Evolutionary conservation across 2,329 filamentous ascomycete genomes (phyloP), one percentile per base, ranked within the genome.

Genomic region (Scedosporium minutisporum): DNA sequence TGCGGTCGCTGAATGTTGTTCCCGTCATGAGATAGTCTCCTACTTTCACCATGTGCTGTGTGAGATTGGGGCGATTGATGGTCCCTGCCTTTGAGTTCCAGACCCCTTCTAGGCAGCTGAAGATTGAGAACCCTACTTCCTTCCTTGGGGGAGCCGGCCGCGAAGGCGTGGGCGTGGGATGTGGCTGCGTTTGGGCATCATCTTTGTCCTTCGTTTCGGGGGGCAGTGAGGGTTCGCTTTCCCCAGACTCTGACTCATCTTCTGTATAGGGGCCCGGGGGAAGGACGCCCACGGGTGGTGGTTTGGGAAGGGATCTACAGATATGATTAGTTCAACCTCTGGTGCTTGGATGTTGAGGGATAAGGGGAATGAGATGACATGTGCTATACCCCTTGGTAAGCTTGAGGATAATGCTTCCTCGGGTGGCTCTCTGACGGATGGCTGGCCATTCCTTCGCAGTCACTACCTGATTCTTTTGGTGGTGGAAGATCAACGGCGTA

Each of bases 371-470:
- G 12, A 14, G 41, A 6, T 48, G 33, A 6, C 1, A n/a, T n/a
- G 18, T 41, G 18, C 33, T 4, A 38, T 53, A 55, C 46, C 59
- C 46, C 1, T 53, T 38, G 14, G 16, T 25, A 6, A 61, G 44
- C 2, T 41, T 46, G n/a, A 61, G 59, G 2, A 48, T 9, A 27
- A 61, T 25, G 7, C 4, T 38, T 16, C 33, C 62, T 18, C 44
- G 25, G 10, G 51, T 66, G 38, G 65, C 66, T 10, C 58, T 60
- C 5, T 67, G 63, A 1, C 65, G 48, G 21, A 70, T 66, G 10
- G 63, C 59, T 0, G 66, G 65, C 68, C 69, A 70, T 29, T 68
- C 65, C 7, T 53, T 59, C 16, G 59, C 62, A 6, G 63, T 65
- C 16, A 69, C 6, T 18, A 69, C 23, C 10, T 61, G 48, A 12